A percentile compares a stretch with the other conserved stretches of the same genome.
These are phyloP conservation scores for Dendrobium officinale DNA, from an alignment of 106 monocot species.

Conservation along the genomic window DNA sequence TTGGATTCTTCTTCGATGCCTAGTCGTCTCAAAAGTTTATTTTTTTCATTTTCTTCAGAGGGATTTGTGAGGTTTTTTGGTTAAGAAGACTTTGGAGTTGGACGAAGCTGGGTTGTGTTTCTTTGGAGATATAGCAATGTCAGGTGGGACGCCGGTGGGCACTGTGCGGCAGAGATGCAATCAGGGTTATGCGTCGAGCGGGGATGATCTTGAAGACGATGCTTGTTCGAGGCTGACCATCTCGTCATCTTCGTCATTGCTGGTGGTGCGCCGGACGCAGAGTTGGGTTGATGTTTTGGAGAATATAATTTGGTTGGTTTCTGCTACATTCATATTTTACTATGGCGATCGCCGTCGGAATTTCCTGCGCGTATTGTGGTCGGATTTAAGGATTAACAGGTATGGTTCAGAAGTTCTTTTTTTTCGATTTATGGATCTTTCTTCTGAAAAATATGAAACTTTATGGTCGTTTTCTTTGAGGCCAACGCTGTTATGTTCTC, in stretches of 20 bases:
- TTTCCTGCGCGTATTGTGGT: constrained; percentile 16
- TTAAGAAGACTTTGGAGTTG: neutral
- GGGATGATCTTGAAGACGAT: constrained; percentile 18
- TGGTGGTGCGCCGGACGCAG: neutral
- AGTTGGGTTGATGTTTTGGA: constrained; percentile 13
- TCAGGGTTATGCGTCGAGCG: constrained; percentile 10
- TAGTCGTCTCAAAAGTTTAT: neutral
- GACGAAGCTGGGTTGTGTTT: neutral
- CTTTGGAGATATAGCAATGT: constrained; percentile 5
- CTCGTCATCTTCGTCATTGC: neutral
- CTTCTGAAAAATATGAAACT: neutral
- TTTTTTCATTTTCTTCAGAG: neutral
- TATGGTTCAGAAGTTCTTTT: neutral
- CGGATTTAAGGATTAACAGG: constrained; percentile 23
- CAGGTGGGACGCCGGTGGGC: constrained; percentile 11
- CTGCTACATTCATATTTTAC: constrained; percentile 17
- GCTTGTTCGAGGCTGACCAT: neutral
- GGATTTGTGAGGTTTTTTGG: neutral
- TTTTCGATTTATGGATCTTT: neutral
- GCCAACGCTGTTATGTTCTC: neutral
- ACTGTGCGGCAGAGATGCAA: constrained; percentile 19
- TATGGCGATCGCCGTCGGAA: constrained; percentile 19
- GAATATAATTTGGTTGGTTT: constrained; percentile 15
- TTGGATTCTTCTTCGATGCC: neutral
- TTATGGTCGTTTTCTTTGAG: neutral